Base-by-base conservation (phyloP, 2,329 filamentous ascomycete genomes). In the Cercospora brassicicola region DNA sequence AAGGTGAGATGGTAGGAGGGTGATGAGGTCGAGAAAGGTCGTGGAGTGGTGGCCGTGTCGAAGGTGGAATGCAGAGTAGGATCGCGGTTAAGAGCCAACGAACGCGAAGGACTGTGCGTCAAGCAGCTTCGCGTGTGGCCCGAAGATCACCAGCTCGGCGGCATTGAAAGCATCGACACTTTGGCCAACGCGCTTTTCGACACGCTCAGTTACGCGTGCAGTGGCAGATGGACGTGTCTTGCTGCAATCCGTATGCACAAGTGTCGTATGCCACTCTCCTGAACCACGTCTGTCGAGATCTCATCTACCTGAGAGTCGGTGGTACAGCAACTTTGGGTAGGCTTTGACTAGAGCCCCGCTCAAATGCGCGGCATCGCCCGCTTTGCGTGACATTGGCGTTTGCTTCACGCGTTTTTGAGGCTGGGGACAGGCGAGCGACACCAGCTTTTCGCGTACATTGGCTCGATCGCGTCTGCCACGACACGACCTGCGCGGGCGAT, bases 11-110 rank as follows among this genome's bases (percentile, higher is more conserved):
- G 63, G 20, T 6, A 39, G 55, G 18, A 55, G 65, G 48, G 36
- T 15, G 56, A 23, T 15, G 59, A 56, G 64, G 64, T 26, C 23
- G 64, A 55, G 42, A 57, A n/a, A 66, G 64, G 57, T 56, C 48
- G 62, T 57, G 18, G 18, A n/a, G 39, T 20, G 26, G 55, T 51
- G 56, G 63, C 56, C 63, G 63, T 65, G 63, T 65, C 42, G 63
- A 65, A 60, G 63, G 26, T 57, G 53, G 53, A 65, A 65, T 65
- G 63, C 48, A 64, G 51, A 57, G 45, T 28, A 53, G 42, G 45
- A 36, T 63, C 61, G 61, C 61, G 61, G 61, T 63, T 63, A 18
- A 48, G 48, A 55, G 61, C 26, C 31, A 15, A 18, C 62, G 30
- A 53, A 55, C 62, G 62, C 48, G 62, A 55, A 64, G 62, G 62